Evolutionary conservation across 805 yeast species (phyloP).

Genomic region (Groenewaldozyma tartarivorans): DNA sequence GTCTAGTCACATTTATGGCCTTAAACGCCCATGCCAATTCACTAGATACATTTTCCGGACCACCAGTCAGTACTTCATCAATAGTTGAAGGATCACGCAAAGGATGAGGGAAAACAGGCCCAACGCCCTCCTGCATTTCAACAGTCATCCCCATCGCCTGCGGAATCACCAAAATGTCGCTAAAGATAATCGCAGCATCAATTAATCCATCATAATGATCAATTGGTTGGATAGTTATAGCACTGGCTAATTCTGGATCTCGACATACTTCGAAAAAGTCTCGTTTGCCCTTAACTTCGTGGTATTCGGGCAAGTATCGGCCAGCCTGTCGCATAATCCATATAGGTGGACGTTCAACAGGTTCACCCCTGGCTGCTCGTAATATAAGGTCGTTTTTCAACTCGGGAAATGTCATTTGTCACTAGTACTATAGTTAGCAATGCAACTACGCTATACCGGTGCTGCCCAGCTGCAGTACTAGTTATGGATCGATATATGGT

Average conservation of each 20-base stretch:
- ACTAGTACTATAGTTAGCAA: too few species aligned
- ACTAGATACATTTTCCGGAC: slow-evolving; percentile 52
- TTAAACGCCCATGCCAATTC: slow-evolving; percentile 91
- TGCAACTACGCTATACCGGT: too few species aligned
- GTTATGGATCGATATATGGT: too few species aligned
- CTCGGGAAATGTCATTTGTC: slow-evolving; percentile 50
- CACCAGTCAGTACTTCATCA: slow-evolving; percentile 33
- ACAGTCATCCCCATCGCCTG: slow-evolving; percentile 98
- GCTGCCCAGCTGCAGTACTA: too few species aligned
- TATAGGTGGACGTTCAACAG: slow-evolving; percentile 92
- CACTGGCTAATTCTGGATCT: slow-evolving; percentile 88
- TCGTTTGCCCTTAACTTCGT: slow-evolving; percentile 69
- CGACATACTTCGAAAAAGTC: slow-evolving; percentile 95
- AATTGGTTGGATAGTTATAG: slow-evolving; percentile 91
- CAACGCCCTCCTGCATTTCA: slow-evolving; percentile 87
- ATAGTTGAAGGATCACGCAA: slow-evolving; percentile 66
- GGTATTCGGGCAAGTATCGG: slow-evolving; percentile 70
- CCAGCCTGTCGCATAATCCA: slow-evolving; percentile 99
- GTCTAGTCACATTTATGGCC: slow-evolving; percentile 86
- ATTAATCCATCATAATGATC: slow-evolving; percentile 80
- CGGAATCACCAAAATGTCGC: slow-evolving; percentile 91
- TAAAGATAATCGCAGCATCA: slow-evolving; percentile 95
- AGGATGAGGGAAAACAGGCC: slow-evolving; percentile 89
- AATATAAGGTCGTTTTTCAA: slow-evolving; percentile 83
- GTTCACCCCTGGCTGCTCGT: slow-evolving; percentile 84